These are phyloP conservation scores for Toxicodendron radicans DNA, from an alignment of 345 rosid species.

Conservation along the genomic window DNA sequence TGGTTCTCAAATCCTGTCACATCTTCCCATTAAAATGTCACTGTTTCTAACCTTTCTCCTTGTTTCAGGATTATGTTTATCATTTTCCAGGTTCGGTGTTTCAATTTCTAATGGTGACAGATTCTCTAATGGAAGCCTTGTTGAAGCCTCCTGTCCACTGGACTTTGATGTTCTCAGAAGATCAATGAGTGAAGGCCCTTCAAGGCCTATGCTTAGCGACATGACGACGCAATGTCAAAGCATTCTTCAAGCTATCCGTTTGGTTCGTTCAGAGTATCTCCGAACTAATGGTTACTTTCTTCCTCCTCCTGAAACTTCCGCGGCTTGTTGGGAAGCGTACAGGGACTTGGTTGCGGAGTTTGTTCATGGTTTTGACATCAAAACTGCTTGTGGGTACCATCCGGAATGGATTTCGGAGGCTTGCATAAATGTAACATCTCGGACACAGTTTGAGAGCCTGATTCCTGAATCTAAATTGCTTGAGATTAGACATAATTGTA, in stretches of 20 bases:
- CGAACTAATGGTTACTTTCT: constrained; percentile 24
- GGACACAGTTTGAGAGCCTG: constrained; percentile 29
- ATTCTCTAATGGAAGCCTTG: constrained; percentile 1
- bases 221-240: constrained; percentile 19
- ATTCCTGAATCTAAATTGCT: constrained; percentile 30
- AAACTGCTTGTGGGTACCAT: constrained; percentile 28
- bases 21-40: constrained; percentile 19
- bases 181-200: constrained; percentile 10
- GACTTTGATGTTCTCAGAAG: constrained; percentile 24
- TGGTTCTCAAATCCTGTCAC: constrained; percentile 7
- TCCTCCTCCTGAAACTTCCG: constrained; percentile 27
- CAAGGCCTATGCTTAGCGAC: constrained; percentile 14
- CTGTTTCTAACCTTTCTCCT: constrained; percentile 4
- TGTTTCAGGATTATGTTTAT: constrained; percentile 3
- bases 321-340: constrained; percentile 34
- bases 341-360: constrained; percentile 15
- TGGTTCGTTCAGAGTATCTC: constrained; percentile 39
- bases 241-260: constrained; percentile 25
- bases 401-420: constrained; percentile 26
- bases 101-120: background rate
- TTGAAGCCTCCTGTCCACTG: constrained; percentile 31
- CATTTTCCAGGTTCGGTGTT: constrained; percentile 5
- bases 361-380: constrained; percentile 29
- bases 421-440: constrained; percentile 32
- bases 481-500: constrained; percentile 27